Evolutionary conservation across 768 basidiomycete genomes (phyloP), one percentile per base, ranked within the genome.

Genomic region (Boletus reticuloceps): DNA sequence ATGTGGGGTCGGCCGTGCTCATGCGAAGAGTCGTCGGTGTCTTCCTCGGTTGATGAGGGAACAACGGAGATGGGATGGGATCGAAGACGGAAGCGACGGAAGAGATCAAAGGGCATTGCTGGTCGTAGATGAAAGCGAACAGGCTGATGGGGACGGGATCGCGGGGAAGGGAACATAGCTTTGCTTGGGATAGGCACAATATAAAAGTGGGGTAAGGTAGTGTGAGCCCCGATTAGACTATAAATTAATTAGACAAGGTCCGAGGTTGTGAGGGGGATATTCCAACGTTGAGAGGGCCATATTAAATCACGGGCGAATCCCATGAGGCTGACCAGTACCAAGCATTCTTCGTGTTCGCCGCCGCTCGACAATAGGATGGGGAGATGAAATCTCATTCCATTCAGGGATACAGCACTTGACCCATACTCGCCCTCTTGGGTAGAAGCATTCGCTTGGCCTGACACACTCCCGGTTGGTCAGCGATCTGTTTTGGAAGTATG

Each of bases 1-100:
- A 50, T 43, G 4, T 13, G 63, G 2, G 39, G 49, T 6, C 10
- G 47, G 40, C 31, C 46, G 32, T 42, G 51, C 22, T 67, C 59
- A 0, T 60, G 65, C 0, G 68, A 62, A 13, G 58, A 62, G 10
- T 47, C 53, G 19, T 70, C 70, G 13, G 50, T 70, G 59, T 68
- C 68, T 1, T 63, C 51, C 47, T 70, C 64, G 17, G 32, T 51
- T 0, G 58, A 37, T 1, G 56, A 13, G 2, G 45, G 42, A 16
- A 11, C 40, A 17, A 22, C 10, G 19, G 54, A 42, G 14, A 16
- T 29, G 3, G 43, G 34, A 16, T 17, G 29, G 17, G 56, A 41
- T 17, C 66, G 59, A 9, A 38, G 55, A 10, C 69, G 70, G 19
- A 68, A 46, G n/a, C 61, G 70, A 17, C 62, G 69, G 52, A 68